Conservation (phyloP, 352 stramenopile species). For the Globisporangium polare region DNA sequence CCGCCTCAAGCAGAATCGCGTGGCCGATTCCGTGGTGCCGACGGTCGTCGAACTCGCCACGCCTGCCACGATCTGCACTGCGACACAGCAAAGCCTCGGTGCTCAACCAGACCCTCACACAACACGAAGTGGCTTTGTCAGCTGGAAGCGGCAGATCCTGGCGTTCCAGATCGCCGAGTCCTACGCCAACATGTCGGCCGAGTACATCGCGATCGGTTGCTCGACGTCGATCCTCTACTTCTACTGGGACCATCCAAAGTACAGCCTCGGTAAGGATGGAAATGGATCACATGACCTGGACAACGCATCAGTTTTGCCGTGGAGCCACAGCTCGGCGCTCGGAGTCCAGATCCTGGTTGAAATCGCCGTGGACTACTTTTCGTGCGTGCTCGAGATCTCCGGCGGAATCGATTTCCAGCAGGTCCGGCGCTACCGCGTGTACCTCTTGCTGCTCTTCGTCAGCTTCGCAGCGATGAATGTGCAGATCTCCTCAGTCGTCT, state of each 20-base stretch:
- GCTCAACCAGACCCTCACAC: too few relatives aligned
- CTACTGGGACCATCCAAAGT: slow-evolving; percentile 33
- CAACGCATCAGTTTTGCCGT: background rate
- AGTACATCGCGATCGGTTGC: slow-evolving; percentile 45
- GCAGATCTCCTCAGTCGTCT: background rate
- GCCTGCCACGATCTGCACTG: too few relatives aligned
- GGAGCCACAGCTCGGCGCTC: background rate
- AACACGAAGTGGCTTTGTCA: too few relatives aligned
- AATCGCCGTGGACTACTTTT: background rate
- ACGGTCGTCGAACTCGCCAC: background rate
- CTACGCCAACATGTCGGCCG: slow-evolving; percentile 45
- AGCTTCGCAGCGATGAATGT: background rate
- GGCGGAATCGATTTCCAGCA: background rate
- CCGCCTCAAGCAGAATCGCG: background rate
- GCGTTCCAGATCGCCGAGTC: slow-evolving; percentile 32
- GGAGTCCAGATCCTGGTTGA: background rate
- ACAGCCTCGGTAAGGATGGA: background rate
- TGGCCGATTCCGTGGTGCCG: background rate
- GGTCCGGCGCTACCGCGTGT: background rate
- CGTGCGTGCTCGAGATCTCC: background rate
- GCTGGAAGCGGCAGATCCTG: slow-evolving; percentile 22
- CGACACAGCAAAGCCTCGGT: too few relatives aligned
- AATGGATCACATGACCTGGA: background rate
- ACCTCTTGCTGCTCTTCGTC: background rate
- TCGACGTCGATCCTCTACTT: slow-evolving; percentile 41